These are phyloP conservation scores for Penicillium dipodomyicola DNA, from an alignment of 495 filamentous ascomycete species.

Conservation along the genomic window DNA sequence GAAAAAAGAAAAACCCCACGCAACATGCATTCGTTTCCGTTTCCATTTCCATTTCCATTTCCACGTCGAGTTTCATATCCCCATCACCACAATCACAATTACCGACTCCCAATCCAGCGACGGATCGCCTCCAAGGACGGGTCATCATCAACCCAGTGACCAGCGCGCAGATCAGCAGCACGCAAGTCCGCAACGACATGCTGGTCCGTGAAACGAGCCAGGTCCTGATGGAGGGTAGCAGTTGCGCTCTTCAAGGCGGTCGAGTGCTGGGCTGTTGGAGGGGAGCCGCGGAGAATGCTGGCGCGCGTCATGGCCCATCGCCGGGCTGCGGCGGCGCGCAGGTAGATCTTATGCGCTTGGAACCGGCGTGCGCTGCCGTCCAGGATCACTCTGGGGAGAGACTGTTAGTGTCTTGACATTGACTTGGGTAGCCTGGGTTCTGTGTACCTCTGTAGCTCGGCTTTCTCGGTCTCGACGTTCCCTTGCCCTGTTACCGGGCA, in stretches of 20 bases:
- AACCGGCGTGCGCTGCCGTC: slow-evolving; percentile 79
- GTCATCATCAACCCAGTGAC: slow-evolving; percentile 74
- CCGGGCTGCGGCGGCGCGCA: slow-evolving; percentile 71
- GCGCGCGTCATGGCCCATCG: slow-evolving; percentile 77
- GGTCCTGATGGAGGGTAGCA: slow-evolving; percentile 57
- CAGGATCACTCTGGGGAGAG: slow-evolving; percentile 61
- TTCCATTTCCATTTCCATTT: background rate
- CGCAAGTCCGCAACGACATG: slow-evolving; percentile 63
- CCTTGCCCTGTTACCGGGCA: slow-evolving; percentile 48
- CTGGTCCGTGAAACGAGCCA: slow-evolving; percentile 65
- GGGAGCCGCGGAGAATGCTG: slow-evolving; percentile 61
- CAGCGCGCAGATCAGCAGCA: slow-evolving; percentile 60
- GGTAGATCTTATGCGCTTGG: slow-evolving; percentile 81
- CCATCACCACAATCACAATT: slow-evolving; percentile 33
- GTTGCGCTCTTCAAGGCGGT: slow-evolving; percentile 58
- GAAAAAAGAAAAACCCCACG: background rate
- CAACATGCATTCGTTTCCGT: slow-evolving; percentile 5
- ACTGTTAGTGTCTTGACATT: background rate
- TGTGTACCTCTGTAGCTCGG: slow-evolving; percentile 70
- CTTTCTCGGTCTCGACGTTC: slow-evolving; percentile 67
- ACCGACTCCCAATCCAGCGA: slow-evolving; percentile 41
- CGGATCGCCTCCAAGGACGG: slow-evolving; percentile 50
- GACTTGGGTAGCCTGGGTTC: background rate
- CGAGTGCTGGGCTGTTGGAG: slow-evolving; percentile 56
- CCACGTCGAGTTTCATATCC: slow-evolving; percentile 1